These are phyloP conservation scores for Globisporangium recalcitrans DNA, from an alignment of 352 stramenopile genomes.

Conservation along the genomic window DNA sequence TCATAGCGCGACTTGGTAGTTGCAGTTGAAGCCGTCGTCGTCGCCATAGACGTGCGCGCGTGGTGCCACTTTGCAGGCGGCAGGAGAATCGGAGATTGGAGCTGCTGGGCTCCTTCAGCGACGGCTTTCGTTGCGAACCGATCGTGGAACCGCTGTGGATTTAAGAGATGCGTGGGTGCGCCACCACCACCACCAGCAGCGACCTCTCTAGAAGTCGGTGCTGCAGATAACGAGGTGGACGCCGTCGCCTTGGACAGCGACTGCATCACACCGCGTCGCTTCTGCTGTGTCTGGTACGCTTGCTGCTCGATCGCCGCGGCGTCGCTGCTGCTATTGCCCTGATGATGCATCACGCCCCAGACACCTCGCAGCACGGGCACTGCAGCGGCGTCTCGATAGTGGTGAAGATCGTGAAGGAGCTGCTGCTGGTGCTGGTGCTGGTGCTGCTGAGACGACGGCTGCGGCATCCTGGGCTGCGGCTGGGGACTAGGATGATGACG, in stretches of 20 bases:
- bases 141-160: neutral
- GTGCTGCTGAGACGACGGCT: neutral
- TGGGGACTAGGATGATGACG: too few species aligned
- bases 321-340: neutral
- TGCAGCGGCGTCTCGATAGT: neutral
- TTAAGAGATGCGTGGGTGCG: neutral
- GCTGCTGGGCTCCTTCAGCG: neutral
- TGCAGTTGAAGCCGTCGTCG: neutral
- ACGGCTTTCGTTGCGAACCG: neutral
- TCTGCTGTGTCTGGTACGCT: neutral
- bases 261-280: neutral
- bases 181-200: neutral
- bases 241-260: neutral
- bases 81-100: conserved; percentile 3
- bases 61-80: conserved; percentile 1
- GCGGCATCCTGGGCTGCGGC: neutral
- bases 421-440: neutral
- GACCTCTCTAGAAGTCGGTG: neutral
- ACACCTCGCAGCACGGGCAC: neutral
- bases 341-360: neutral
- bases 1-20: conserved; percentile 5
- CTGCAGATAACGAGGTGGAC: neutral
- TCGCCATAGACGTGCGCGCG: neutral
- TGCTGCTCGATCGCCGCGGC: neutral
- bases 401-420: neutral